These are phyloP conservation scores for Sungouiozyma ichnusensis DNA, from an alignment of 805 yeast species.

Conservation along the genomic window DNA sequence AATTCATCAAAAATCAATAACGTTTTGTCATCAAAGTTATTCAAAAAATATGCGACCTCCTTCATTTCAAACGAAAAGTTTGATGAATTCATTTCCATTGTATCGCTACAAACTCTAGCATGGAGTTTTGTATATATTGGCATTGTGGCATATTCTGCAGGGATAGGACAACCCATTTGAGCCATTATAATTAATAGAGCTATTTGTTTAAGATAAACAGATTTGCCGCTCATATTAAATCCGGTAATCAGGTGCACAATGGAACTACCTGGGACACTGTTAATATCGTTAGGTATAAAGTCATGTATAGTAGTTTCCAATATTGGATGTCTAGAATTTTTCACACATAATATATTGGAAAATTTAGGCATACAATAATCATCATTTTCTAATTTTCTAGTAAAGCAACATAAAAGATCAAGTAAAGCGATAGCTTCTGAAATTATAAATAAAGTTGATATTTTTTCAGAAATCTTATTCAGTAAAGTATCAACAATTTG, in stretches of 20 bases:
- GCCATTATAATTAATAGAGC: constrained; percentile 41
- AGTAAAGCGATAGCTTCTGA: constrained; percentile 36
- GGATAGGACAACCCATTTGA: constrained; percentile 46
- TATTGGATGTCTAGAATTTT: constrained; percentile 35
- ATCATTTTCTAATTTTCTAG: constrained; percentile 17
- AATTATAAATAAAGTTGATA: constrained; percentile 32
- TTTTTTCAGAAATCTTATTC: constrained; percentile 13
- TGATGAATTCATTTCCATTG: constrained; percentile 29
- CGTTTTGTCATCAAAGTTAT: constrained; percentile 23
- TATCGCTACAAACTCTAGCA: constrained; percentile 32
- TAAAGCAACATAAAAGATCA: constrained; percentile 32
- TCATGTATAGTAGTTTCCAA: constrained; percentile 24
- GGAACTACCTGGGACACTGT: constrained; percentile 28
- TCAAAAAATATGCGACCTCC: constrained; percentile 37
- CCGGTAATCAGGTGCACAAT: constrained; percentile 45
- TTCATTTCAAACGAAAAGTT: constrained; percentile 39
- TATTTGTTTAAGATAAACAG: constrained; percentile 43
- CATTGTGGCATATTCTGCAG: constrained; percentile 35
- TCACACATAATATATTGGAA: constrained; percentile 23
- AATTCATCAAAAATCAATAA: constrained; percentile 44
- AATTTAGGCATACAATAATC: constrained; percentile 31
- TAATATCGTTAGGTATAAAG: constrained; percentile 33
- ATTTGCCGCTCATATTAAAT: constrained; percentile 54
- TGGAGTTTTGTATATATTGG: constrained; percentile 32
- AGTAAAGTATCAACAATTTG: constrained; percentile 28